A percentile compares a stretch with the other conserved stretches of the same genome.
Evolutionary conservation across 2,329 filamentous ascomycete genomes (phyloP).

Genomic region (Neonectria punicea): DNA sequence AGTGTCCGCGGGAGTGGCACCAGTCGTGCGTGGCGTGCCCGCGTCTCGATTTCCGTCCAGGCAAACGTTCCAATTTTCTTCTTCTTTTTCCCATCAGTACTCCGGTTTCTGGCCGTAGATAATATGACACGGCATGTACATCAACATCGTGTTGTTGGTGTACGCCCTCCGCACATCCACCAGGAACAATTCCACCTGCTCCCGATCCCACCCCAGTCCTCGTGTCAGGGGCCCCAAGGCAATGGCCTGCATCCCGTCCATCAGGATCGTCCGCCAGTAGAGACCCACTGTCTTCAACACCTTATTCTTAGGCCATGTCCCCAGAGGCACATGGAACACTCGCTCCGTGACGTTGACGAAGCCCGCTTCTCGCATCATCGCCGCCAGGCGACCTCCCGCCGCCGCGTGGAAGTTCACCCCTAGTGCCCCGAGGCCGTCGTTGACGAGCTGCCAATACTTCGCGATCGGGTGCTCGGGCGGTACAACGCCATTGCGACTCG

Average conservation of each 20-base stretch:
- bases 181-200: slow-evolving; percentile 61
- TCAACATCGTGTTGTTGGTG: slow-evolving; percentile 54
- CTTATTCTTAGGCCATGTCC: slow-evolving; percentile 64
- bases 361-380: slow-evolving; percentile 60
- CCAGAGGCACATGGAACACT: slow-evolving; percentile 63
- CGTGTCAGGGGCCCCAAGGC: slow-evolving; percentile 63
- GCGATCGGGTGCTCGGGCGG: slow-evolving; percentile 53
- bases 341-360: slow-evolving; percentile 63
- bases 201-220: slow-evolving; percentile 58
- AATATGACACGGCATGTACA: slow-evolving; percentile 67
- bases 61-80: neutral
- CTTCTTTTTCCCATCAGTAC: slow-evolving; percentile 21
- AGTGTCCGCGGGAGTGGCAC: neutral
- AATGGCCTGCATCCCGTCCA: slow-evolving; percentile 62
- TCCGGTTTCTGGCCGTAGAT: slow-evolving; percentile 64
- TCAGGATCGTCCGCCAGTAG: slow-evolving; percentile 62
- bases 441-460: slow-evolving; percentile 59
- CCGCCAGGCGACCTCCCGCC: slow-evolving; percentile 53
- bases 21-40: neutral
- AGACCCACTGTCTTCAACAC: slow-evolving; percentile 62
- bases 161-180: slow-evolving; percentile 61
- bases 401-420: slow-evolving; percentile 60
- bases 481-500: slow-evolving; percentile 52
- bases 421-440: slow-evolving; percentile 54
- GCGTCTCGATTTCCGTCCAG: neutral